phyloP scores from a whole-genome alignment of 75 land plant species.

The Isoetes taiwanensis region DNA sequence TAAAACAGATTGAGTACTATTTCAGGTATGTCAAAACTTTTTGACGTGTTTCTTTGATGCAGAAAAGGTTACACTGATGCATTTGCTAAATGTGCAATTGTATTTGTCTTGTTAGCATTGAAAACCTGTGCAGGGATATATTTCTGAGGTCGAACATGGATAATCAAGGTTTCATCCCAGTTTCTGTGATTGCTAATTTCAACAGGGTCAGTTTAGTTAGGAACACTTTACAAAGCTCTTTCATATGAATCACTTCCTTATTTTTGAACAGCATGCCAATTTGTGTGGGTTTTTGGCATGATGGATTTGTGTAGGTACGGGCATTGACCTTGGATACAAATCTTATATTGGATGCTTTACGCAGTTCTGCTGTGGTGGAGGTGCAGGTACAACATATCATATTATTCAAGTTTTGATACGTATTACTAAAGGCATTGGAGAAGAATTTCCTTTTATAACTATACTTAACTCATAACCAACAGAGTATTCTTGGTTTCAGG shows the following conservation, averaged over 20 bases:
- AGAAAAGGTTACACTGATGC: too few relatives aligned
- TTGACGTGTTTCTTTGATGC: neutral
- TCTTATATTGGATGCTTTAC: constrained; percentile 61
- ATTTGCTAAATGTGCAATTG: neutral
- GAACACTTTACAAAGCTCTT: too few relatives aligned
- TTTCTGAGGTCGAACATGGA: constrained; percentile 65
- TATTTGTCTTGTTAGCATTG: constrained; percentile 32
- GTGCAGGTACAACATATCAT: constrained; percentile 44
- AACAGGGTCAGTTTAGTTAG: constrained; percentile 65
- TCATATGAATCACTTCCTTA: too few relatives aligned
- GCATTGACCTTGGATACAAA: constrained; percentile 40
- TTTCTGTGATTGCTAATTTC: constrained; percentile 67
- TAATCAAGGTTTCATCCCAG: constrained; percentile 71
- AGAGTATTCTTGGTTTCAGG: too few relatives aligned
- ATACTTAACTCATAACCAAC: too few relatives aligned
- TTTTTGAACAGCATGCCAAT: too few relatives aligned
- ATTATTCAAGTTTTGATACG: too few relatives aligned
- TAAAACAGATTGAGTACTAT: constrained; percentile 79
- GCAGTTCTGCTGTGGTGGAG: constrained; percentile 51
- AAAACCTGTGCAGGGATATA: constrained; percentile 50
- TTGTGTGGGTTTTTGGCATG: neutral
- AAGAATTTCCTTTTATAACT: too few relatives aligned
- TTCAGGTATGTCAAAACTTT: constrained; percentile 35
- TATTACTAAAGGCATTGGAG: too few relatives aligned
- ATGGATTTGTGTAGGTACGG: constrained; percentile 47